A percentile compares a stretch with the other conserved stretches of the same genome.
Evolutionary conservation across 2,329 filamentous ascomycete species (phyloP).

Genomic region (Cladophialophora chaetospira): DNA sequence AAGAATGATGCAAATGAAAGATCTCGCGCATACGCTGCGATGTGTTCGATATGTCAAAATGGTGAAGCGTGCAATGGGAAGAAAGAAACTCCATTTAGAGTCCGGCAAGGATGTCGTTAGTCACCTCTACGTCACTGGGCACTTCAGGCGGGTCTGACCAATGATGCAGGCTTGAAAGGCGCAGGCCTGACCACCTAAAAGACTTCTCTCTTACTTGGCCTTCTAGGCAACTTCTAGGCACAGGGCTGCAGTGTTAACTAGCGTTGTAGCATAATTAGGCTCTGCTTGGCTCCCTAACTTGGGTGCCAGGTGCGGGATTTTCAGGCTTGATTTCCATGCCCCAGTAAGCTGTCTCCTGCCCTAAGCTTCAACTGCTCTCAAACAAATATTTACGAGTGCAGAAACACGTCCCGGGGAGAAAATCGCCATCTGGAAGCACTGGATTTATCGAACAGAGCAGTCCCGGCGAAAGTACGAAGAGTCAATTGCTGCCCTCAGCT

Average conservation of each 20-base stretch:
- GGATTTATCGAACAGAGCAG: too few relatives aligned
- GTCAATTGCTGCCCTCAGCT: neutral
- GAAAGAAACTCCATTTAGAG: slow-evolving; percentile 8
- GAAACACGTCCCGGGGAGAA: too few relatives aligned
- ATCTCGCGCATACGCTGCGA: neutral
- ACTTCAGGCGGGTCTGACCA: too few relatives aligned
- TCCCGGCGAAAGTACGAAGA: neutral
- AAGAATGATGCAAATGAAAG: neutral
- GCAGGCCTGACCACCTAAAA: too few relatives aligned
- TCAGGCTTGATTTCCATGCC: slow-evolving; percentile 2
- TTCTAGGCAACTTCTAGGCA: too few relatives aligned
- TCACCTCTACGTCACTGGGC: too few relatives aligned
- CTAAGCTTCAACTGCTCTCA: neutral
- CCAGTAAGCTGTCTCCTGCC: neutral
- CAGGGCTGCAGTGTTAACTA: neutral
- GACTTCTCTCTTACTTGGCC: too few relatives aligned
- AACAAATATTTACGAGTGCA: neutral
- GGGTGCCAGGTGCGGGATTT: slow-evolving; percentile 11
- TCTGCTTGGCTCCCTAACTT: too few relatives aligned
- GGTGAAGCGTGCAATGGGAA: neutral
- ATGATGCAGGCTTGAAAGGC: too few relatives aligned
- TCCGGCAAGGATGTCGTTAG: neutral
- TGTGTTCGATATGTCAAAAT: neutral
- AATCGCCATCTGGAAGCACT: too few relatives aligned
- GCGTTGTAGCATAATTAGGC: slow-evolving; percentile 3